A percentile compares a stretch with the other conserved stretches of the same genome.
These are phyloP conservation scores for Salix brachista DNA, from an alignment of 345 rosid species.

Conservation along the genomic window DNA sequence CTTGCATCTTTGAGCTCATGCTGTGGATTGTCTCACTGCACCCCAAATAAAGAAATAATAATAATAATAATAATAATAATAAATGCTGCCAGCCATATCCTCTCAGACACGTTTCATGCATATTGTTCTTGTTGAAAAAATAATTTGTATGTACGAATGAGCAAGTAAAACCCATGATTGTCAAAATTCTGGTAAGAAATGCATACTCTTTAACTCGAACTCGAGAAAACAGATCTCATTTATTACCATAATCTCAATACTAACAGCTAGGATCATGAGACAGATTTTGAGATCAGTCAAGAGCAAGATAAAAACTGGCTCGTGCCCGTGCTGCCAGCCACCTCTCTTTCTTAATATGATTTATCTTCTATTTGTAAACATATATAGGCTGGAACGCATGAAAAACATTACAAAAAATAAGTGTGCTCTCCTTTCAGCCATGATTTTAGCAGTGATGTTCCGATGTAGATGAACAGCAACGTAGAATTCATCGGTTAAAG, in stretches of 20 bases:
- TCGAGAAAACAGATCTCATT: too few species aligned
- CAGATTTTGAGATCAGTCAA: neutral
- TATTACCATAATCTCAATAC: neutral
- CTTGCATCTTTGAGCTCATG: conserved; percentile 35
- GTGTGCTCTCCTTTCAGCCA: too few species aligned
- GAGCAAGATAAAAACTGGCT: neutral
- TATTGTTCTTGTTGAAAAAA: neutral
- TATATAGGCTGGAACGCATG: too few species aligned
- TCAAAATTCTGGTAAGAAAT: too few species aligned
- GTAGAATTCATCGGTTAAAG: neutral
- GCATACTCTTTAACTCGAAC: too few species aligned
- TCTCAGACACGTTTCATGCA: neutral
- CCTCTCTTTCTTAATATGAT: too few species aligned
- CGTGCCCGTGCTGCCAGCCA: neutral
- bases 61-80: neutral
- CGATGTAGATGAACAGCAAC: too few species aligned
- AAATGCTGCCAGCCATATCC: neutral
- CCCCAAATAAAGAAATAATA: neutral
- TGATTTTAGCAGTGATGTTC: too few species aligned
- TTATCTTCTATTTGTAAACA: too few species aligned
- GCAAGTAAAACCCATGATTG: too few species aligned
- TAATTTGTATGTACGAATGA: too few species aligned
- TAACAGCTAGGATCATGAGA: neutral
- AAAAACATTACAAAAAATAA: too few species aligned
- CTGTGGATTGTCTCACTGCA: conserved; percentile 28